Evolutionary conservation across 306 rosid genomes (phyloP).

Genomic region (Rosa rugosa): DNA sequence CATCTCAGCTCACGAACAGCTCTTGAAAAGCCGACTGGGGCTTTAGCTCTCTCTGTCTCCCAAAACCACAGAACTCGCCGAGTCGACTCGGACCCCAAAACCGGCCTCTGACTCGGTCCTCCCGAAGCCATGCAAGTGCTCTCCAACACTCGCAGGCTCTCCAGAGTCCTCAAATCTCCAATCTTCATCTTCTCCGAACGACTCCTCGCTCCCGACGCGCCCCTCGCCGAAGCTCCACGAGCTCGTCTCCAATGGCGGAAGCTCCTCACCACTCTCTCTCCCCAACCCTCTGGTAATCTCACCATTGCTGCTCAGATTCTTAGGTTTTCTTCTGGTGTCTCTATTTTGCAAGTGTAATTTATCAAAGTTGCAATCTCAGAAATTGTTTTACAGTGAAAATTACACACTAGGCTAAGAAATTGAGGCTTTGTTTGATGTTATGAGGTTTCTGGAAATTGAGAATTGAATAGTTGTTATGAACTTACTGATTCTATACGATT

Average conservation of each 20-base stretch:
- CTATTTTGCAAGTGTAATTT: not conserved
- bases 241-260: slow-evolving; percentile 38
- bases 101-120: slow-evolving; percentile 26
- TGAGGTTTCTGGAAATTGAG: not conserved
- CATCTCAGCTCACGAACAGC: too few relatives aligned
- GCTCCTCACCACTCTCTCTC: slow-evolving; percentile 10
- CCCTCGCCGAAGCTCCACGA: slow-evolving; percentile 25
- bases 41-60: not conserved
- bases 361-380: too few relatives aligned
- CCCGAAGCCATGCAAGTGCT: slow-evolving; percentile 59
- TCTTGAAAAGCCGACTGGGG: not conserved
- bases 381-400: too few relatives aligned
- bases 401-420: too few relatives aligned
- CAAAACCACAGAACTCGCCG: slow-evolving; percentile 24
- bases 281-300: slow-evolving; percentile 40
- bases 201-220: slow-evolving; percentile 39
- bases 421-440: not conserved
- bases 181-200: slow-evolving; percentile 33
- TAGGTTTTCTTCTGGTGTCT: not conserved
- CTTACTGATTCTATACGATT: not conserved
- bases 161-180: slow-evolving; percentile 49
- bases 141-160: slow-evolving; percentile 38
- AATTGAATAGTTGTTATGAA: not conserved
- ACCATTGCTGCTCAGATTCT: not conserved
- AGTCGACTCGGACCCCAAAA: slow-evolving; percentile 33